Evolutionary conservation across 169 alveolate genomes (phyloP).

Genomic region (Eimeria necatrix): DNA sequence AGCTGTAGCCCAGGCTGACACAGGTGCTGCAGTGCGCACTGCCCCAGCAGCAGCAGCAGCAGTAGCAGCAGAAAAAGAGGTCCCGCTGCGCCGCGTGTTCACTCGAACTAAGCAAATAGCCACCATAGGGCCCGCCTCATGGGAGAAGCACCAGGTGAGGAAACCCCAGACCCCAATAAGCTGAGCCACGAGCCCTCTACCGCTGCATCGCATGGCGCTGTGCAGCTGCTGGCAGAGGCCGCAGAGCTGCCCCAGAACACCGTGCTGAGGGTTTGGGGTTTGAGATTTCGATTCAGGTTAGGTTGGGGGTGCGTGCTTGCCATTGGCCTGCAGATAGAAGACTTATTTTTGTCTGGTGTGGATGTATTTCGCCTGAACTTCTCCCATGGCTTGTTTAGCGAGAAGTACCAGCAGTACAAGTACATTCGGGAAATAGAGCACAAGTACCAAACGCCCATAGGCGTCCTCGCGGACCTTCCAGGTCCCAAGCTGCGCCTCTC

Average conservation of each 20-base stretch:
- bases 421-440: conserved; percentile 88
- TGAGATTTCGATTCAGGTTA: background rate
- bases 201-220: no score
- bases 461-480: conserved; percentile 85
- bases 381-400: conserved; percentile 97
- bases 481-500: conserved; percentile 99
- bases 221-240: background rate
- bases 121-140: conserved; percentile 80
- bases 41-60: conserved; percentile 36
- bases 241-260: background rate
- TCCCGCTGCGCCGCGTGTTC: background rate
- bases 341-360: conserved; percentile 93
- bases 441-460: conserved; percentile 83
- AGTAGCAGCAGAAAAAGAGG: background rate
- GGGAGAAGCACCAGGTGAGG: conserved; percentile 62
- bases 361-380: conserved; percentile 97
- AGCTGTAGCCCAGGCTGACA: background rate
- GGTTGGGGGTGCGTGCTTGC: background rate
- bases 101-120: conserved; percentile 79
- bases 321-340: background rate
- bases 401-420: conserved; percentile 93
- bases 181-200: background rate
- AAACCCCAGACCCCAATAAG: background rate
- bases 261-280: no score
- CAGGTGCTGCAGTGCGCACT: background rate